Percentiles rank a stretch among this genome's conserved stretches.
phyloP scores from a whole-genome alignment of 1,284 basidiomycete genomes.

The Puccinia triticina region DNA sequence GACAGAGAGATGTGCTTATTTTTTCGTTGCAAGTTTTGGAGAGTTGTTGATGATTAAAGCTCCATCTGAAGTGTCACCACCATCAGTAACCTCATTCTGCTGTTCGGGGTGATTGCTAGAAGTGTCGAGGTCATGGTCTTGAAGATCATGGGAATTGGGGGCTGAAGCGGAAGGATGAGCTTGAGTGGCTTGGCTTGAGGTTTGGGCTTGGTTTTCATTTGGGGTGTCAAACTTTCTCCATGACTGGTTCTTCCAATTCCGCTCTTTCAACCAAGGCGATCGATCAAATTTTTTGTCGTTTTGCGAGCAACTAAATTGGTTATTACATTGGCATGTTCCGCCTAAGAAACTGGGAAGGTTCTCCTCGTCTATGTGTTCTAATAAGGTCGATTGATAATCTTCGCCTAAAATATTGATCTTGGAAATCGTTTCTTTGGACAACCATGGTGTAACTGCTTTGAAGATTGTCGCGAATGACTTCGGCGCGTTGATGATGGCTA shows the following conservation, averaged over 20 bases:
- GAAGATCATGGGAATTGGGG: neutral
- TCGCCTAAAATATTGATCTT: constrained; percentile 51
- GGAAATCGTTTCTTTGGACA: constrained; percentile 49
- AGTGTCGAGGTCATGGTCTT: neutral
- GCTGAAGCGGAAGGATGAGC: constrained; percentile 2
- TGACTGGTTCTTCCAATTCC: constrained; percentile 34
- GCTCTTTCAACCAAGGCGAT: constrained; percentile 47
- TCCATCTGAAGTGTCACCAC: constrained; percentile 36
- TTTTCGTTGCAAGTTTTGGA: constrained; percentile 1
- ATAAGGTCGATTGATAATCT: constrained; percentile 37
- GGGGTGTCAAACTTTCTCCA: constrained; percentile 29
- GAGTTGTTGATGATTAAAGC: constrained; percentile 47
- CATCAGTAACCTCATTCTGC: constrained; percentile 40
- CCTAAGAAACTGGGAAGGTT: constrained; percentile 45
- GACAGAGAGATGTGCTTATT: neutral
- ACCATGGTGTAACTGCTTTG: constrained; percentile 49
- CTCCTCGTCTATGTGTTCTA: constrained; percentile 45
- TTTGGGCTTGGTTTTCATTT: neutral
- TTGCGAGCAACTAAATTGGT: constrained; percentile 13
- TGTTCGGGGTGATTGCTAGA: neutral
- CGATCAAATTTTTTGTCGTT: constrained; percentile 39
- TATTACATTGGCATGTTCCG: constrained; percentile 44
- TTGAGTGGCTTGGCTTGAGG: neutral
- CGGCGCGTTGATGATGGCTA: constrained; percentile 48
- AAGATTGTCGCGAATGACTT: constrained; percentile 48